Evolutionary conservation across 1,284 basidiomycete genomes (phyloP), one percentile per base, ranked within the genome.

Genomic region (Earliella scabrosa): DNA sequence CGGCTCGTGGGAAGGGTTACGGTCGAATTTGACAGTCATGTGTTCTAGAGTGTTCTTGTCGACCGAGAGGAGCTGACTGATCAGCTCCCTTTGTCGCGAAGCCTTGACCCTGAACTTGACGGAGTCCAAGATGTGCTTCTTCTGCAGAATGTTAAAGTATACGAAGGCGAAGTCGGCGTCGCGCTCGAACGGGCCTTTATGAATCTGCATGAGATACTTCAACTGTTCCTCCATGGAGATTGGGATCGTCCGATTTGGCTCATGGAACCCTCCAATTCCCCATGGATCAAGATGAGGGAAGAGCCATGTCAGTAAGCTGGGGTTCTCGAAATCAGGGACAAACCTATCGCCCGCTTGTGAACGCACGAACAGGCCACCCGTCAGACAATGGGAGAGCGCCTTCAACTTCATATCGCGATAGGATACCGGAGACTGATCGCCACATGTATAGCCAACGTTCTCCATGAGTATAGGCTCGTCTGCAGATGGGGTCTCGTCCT

Each of bases 251-350:
- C 58, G 48, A 2, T 39, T 16, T 21, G n/a, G 38, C 18, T 59
- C 34, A 26, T 35, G n/a, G n/a, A 58, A 54, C n/a, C n/a, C n/a
- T n/a, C n/a, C n/a, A n/a, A n/a, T n/a, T n/a, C n/a, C n/a, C n/a
- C n/a, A n/a, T n/a, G n/a, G n/a, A n/a, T n/a, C n/a, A n/a, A n/a
- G n/a, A n/a, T n/a, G n/a, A n/a, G n/a, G n/a, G n/a, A n/a, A n/a
- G n/a, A n/a, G n/a, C n/a, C n/a, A n/a, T n/a, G n/a, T n/a, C n/a
- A n/a, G n/a, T n/a, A n/a, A n/a, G n/a, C n/a, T 31, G 0, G 58
- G 48, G 29, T 58, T 54, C n/a, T 63, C 29, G 24, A 54, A 50
- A 16, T 64, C 60, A 1, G 52, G 36, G 2, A 64, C 38, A 5
- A 58, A 55, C 0, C 50, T 4, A 4, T 13, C 21, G 2, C 60